Percentiles rank a stretch among this genome's conserved stretches.
phyloP scores from a whole-genome alignment of 352 stramenopile genomes.

The Phytophthora boehmeriae region DNA sequence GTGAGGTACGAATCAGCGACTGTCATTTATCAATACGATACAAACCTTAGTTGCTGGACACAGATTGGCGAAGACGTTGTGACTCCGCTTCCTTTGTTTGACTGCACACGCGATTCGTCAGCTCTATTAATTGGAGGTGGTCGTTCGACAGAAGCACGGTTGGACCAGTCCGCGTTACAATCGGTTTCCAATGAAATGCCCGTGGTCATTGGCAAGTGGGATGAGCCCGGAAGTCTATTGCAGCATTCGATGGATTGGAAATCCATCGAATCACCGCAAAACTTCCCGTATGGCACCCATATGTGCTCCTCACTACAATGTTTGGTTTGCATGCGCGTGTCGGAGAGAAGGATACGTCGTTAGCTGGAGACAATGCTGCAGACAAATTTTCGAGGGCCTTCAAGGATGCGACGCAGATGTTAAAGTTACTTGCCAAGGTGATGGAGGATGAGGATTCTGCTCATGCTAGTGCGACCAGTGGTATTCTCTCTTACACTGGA shows the following conservation, averaged over 20 bases:
- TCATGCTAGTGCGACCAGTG: constrained; percentile 58
- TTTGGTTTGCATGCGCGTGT: constrained; percentile 87
- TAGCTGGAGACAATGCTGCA: constrained; percentile 62
- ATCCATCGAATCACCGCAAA: constrained; percentile 64
- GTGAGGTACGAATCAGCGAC: constrained; percentile 72
- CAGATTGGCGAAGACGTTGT: constrained; percentile 70
- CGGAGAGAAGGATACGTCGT: constrained; percentile 72
- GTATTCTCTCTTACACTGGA: constrained; percentile 60
- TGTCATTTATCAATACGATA: constrained; percentile 86
- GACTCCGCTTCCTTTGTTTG: constrained; percentile 64
- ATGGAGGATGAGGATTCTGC: constrained; percentile 70
- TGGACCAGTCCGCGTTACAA: constrained; percentile 15
- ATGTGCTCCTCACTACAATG: constrained; percentile 82
- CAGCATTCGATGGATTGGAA: constrained; percentile 86
- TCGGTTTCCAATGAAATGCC: constrained; percentile 75
- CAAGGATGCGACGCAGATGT: constrained; percentile 83
- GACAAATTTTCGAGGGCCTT: constrained; percentile 80
- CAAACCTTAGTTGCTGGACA: constrained; percentile 54
- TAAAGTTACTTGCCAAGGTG: constrained; percentile 79
- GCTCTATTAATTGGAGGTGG: constrained; percentile 76
- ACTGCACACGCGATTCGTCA: constrained; percentile 84
- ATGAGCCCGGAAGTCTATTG: constrained; percentile 72
- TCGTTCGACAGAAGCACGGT: constrained; percentile 29
- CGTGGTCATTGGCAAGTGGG: constrained; percentile 80
- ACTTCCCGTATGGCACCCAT: constrained; percentile 85